These are phyloP conservation scores for Aureobasidium sp. DNA, from an alignment of 2,329 filamentous ascomycete genomes.

Conservation along the genomic window DNA sequence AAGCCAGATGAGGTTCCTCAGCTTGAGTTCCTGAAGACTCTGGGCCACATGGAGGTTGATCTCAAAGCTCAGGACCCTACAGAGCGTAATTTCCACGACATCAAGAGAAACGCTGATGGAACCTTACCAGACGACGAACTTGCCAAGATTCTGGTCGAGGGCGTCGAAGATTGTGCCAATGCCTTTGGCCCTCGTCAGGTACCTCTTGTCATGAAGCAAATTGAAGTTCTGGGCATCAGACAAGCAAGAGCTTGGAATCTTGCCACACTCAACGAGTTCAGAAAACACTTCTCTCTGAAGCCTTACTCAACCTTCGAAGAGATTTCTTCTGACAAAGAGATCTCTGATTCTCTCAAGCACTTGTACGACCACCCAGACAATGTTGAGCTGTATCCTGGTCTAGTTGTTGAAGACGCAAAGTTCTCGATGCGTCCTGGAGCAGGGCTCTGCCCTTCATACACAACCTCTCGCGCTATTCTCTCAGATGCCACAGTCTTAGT, in stretches of 20 bases:
- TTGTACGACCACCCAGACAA: constrained; percentile 57
- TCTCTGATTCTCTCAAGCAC: constrained; percentile 47
- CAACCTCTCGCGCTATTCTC: constrained; percentile 47
- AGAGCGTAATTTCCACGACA: constrained; percentile 26
- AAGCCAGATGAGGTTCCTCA: constrained; percentile 17
- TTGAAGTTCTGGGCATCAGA: constrained; percentile 56
- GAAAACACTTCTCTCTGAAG: constrained; percentile 53
- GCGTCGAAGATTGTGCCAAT: constrained; percentile 54
- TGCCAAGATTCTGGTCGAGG: constrained; percentile 45
- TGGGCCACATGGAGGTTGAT: constrained; percentile 21
- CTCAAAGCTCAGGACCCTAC: constrained; percentile 23
- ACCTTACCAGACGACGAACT: constrained; percentile 51
- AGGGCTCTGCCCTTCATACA: constrained; percentile 47
- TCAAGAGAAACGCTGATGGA: constrained; percentile 34
- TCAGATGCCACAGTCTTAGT: constrained; percentile 54
- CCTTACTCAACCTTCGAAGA: constrained; percentile 49
- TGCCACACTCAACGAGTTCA: constrained; percentile 56
- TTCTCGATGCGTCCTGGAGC: constrained; percentile 42
- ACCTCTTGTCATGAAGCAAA: constrained; percentile 48
- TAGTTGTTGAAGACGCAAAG: constrained; percentile 53
- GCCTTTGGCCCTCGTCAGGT: constrained; percentile 52
- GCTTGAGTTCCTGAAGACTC: constrained; percentile 22
- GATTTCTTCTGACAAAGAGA: constrained; percentile 50
- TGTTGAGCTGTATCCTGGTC: constrained; percentile 62
- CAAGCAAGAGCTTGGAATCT: constrained; percentile 55